Evolutionary conservation across 257 asterid species (phyloP), one percentile per base, ranked within the genome.

Genomic region (Perilla frutescens): DNA sequence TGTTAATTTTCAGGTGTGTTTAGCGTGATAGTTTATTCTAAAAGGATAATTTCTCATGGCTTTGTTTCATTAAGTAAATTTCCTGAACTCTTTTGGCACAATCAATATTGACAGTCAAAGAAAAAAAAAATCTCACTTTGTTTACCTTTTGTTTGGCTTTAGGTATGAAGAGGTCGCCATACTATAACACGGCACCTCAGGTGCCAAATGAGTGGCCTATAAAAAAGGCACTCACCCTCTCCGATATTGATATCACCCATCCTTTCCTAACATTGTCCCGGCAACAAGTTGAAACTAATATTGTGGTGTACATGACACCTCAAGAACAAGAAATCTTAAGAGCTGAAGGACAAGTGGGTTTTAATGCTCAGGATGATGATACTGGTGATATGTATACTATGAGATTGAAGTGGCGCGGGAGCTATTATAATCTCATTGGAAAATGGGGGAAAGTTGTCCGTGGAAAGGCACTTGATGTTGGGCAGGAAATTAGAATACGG

Each of bases 361-460:
- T 86, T 73, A 77, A 74, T 75, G 86, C 88, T 50, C 86, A 79
- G 58, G 90, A 86, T 66, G 90, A 86, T 10, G 90, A 86, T 59
- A 81, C 80, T 37, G 88, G 90, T 1, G 88, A 81, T 14, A 44
- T 75, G 78, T 78, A 79, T 68, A 32, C 73, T 6, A 85, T 85
- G 90, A 85, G 82, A 77, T 54, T 85, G 70, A 85, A 83, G 59
- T 85, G 87, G 87, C 87, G 89, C 44, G 89, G 89, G 62, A 85
- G 89, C 61, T 82, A 85, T 64, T 83, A 85, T 39, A 83, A 83
- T 71, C 85, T 82, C 57, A 80, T 82, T 13, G 90, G 90, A 7
- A 85, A 83, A 68, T 85, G 88, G 90, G 90, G 88, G 34, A 86
- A 86, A 79, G 86, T 86, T 15, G 84, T 86, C 50, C 84, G 88